Percentiles rank a stretch among this genome's conserved stretches.
These are phyloP conservation scores for Phytophthora boehmeriae DNA, from an alignment of 352 stramenopile species.

Conservation along the genomic window DNA sequence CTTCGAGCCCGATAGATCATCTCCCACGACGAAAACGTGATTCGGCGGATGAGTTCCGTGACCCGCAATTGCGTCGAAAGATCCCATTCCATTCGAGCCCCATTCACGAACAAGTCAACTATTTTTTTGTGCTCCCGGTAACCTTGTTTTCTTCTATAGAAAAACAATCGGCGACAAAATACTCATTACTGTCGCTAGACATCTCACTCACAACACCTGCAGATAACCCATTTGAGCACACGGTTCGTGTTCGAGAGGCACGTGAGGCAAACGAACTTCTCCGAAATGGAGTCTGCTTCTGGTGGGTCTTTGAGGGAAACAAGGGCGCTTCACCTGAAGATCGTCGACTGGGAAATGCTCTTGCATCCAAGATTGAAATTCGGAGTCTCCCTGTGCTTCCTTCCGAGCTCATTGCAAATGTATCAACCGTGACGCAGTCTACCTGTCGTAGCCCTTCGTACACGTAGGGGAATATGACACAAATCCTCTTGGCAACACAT, in stretches of 20 bases:
- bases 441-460: conserved; percentile 33
- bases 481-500: conserved; percentile 61
- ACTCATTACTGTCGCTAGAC: conserved; percentile 17
- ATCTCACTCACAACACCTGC: not conserved
- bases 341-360: conserved; percentile 33
- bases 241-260: conserved; percentile 7
- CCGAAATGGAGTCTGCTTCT: conserved; percentile 8
- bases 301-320: conserved; percentile 6
- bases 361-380: conserved; percentile 47
- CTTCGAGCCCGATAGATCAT: conserved; percentile 79
- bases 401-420: conserved; percentile 68
- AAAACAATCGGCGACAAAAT: conserved; percentile 63
- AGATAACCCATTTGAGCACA: not conserved
- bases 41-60: conserved; percentile 63
- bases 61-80: conserved; percentile 63
- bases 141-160: conserved; percentile 75
- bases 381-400: conserved; percentile 53
- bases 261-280: conserved; percentile 23
- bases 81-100: conserved; percentile 52
- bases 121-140: conserved; percentile 45
- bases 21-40: conserved; percentile 76
- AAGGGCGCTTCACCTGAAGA: conserved; percentile 7
- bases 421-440: conserved; percentile 72
- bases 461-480: conserved; percentile 53
- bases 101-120: conserved; percentile 72